phyloP scores from a whole-genome alignment of 108 stramenopile genomes.

The Nannochloropsis granulata region DNA sequence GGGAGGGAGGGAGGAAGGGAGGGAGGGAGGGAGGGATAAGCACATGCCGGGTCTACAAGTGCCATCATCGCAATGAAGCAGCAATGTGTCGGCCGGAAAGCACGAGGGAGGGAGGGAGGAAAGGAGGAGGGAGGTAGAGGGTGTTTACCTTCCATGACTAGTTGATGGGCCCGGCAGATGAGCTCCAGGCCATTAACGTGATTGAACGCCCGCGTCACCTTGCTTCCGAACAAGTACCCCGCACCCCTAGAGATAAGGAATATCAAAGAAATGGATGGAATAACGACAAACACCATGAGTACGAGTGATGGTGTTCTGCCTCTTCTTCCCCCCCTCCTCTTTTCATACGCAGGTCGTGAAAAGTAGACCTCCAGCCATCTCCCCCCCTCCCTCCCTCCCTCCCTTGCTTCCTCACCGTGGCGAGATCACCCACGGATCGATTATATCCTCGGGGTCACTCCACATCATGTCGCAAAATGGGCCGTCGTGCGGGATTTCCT shows the following conservation, averaged over 20 bases:
- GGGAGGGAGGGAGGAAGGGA: not conserved
- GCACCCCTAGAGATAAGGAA: conserved; percentile 81
- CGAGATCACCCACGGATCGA: conserved; percentile 14
- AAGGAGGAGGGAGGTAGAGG: not conserved
- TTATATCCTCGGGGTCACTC: conserved; percentile 86
- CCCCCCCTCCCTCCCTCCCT: not conserved
- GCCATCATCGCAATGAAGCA: too few species aligned
- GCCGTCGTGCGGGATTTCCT: conserved; percentile 89
- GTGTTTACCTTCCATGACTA: conserved; percentile 31
- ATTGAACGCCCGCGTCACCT: conserved; percentile 40
- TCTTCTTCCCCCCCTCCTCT: too few species aligned
- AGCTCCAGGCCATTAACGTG: conserved; percentile 72
- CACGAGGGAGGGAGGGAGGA: not conserved
- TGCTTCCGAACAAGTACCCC: conserved; percentile 61
- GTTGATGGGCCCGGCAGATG: conserved; percentile 83
- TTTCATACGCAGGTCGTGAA: too few species aligned
- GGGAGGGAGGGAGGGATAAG: not conserved
- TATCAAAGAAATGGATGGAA: conserved; percentile 36
- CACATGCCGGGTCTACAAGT: too few species aligned
- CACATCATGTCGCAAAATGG: conserved; percentile 83
- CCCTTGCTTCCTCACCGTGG: not conserved
- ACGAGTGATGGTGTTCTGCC: too few species aligned
- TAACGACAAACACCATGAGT: too few species aligned
- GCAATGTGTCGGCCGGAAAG: not conserved
- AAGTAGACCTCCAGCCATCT: conserved; percentile 14